Percentiles rank a stretch among this genome's conserved stretches.
phyloP scores from a whole-genome alignment of 1,284 basidiomycete genomes.

The Leccinum subfulvum region DNA sequence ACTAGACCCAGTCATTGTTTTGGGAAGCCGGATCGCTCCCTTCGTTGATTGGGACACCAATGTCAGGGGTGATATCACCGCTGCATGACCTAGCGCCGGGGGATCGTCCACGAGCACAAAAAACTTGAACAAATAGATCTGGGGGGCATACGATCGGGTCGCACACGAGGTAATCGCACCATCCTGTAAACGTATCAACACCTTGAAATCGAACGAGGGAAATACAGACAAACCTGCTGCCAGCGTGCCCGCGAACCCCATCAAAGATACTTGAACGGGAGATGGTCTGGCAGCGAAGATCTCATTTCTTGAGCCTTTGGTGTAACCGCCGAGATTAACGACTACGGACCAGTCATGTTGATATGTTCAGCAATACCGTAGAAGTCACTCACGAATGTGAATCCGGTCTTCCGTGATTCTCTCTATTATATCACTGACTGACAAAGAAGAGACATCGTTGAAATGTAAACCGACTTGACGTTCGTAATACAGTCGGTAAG shows the following conservation, averaged over 20 bases:
- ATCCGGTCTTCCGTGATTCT: conserved; percentile 50
- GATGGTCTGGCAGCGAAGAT: conserved; percentile 59
- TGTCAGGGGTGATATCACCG: conserved; percentile 17
- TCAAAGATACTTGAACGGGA: conserved; percentile 59
- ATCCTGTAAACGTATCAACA: conserved; percentile 34
- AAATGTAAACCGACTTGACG: conserved; percentile 44
- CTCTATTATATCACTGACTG: conserved; percentile 43
- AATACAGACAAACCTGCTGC: conserved; percentile 39
- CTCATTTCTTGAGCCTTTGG: conserved; percentile 65
- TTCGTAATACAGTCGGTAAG: conserved; percentile 54
- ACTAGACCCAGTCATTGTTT: conserved; percentile 55
- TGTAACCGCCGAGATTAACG: conserved; percentile 62
- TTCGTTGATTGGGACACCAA: conserved; percentile 40
- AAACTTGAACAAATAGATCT: conserved; percentile 40
- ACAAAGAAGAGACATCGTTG: conserved; percentile 49
- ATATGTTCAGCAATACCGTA: conserved; percentile 1
- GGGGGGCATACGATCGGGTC: conserved; percentile 50
- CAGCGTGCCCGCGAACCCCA: conserved; percentile 59
- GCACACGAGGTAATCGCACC: conserved; percentile 63
- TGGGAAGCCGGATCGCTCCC: conserved; percentile 52
- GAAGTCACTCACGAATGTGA: conserved; percentile 44
- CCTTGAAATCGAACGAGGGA: neutral
- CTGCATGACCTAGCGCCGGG: neutral
- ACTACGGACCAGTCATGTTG: conserved; percentile 31
- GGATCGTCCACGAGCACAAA: conserved; percentile 17